phyloP scores from a whole-genome alignment of 108 stramenopile species.

The Nitzschia inconspicua region DNA sequence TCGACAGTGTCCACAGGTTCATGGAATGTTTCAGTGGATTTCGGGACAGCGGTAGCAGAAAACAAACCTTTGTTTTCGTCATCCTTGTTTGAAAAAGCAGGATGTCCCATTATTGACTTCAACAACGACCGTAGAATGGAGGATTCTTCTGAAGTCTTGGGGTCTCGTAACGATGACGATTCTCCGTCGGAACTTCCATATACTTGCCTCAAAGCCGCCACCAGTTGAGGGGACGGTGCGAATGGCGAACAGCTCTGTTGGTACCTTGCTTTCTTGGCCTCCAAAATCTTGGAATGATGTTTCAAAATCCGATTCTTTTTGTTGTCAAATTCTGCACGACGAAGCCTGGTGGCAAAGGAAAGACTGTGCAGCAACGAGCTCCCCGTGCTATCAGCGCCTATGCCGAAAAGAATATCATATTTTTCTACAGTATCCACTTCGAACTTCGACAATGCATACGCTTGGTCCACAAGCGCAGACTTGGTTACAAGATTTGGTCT shows the following conservation, averaged over 20 bases:
- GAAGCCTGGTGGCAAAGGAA: neutral
- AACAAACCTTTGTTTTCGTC: too few relatives aligned
- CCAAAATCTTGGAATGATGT: conserved; percentile 67
- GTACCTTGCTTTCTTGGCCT: conserved; percentile 13
- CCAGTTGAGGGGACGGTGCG: conserved; percentile 51
- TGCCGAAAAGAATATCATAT: conserved; percentile 35
- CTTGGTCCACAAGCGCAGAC: conserved; percentile 61
- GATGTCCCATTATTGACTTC: conserved; percentile 33
- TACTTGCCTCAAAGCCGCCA: conserved; percentile 47
- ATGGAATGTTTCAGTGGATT: too few relatives aligned
- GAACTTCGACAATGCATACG: conserved; percentile 45
- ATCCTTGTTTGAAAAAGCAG: conserved; percentile 20
- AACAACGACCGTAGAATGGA: conserved; percentile 22
- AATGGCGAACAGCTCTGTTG: conserved; percentile 6
- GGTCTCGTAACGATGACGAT: too few relatives aligned
- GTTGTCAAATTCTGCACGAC: neutral
- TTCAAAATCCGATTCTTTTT: conserved; percentile 40
- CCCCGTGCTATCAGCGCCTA: neutral
- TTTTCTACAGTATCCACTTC: conserved; percentile 40
- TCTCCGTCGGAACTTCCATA: conserved; percentile 12
- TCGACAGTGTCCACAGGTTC: too few relatives aligned
- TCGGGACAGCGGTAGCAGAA: too few relatives aligned
- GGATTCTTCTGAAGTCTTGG: too few relatives aligned
- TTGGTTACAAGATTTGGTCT: conserved; percentile 65
- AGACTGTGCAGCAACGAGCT: neutral